A percentile compares a stretch with the other conserved stretches of the same genome.
Conservation (phyloP, 805 yeast genomes). For the Pichia membranifaciens region DNA sequence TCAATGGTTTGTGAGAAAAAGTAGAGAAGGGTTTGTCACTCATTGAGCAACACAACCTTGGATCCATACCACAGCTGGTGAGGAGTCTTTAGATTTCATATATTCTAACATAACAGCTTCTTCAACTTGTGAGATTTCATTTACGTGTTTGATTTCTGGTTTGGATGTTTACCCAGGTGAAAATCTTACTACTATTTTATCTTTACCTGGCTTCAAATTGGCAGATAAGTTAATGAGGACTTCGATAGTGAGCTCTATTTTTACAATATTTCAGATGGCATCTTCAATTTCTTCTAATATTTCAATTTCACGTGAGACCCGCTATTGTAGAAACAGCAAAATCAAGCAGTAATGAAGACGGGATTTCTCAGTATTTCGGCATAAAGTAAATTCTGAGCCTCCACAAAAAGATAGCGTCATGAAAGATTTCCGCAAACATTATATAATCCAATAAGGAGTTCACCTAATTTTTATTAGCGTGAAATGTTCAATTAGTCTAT, state of each 20-base stretch:
- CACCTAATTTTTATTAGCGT: no score
- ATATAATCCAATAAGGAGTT: no score
- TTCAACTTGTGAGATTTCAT: not conserved
- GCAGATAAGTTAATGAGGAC: not conserved
- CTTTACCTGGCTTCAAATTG: constrained; percentile 1
- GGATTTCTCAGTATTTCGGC: no score
- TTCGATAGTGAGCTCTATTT: not conserved
- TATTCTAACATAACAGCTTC: not conserved
- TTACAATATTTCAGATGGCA: not conserved
- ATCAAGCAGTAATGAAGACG: no score
- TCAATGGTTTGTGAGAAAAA: constrained; percentile 4
- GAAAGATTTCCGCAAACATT: no score
- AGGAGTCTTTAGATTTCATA: constrained; percentile 1
- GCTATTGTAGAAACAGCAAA: no score
- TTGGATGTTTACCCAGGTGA: constrained; percentile 2
- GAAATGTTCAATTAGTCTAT: no score
- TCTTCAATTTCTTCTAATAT: not conserved
- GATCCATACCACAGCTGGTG: constrained; percentile 3
- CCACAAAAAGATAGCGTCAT: no score
- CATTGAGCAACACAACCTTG: not conserved
- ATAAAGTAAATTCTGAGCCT: no score
- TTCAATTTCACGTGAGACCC: constrained; percentile 1
- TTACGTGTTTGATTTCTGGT: not conserved
- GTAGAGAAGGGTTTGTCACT: constrained; percentile 1
- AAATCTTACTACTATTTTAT: not conserved